These are phyloP conservation scores for Kwoniella pini DNA, from an alignment of 768 basidiomycete genomes.

Conservation along the genomic window DNA sequence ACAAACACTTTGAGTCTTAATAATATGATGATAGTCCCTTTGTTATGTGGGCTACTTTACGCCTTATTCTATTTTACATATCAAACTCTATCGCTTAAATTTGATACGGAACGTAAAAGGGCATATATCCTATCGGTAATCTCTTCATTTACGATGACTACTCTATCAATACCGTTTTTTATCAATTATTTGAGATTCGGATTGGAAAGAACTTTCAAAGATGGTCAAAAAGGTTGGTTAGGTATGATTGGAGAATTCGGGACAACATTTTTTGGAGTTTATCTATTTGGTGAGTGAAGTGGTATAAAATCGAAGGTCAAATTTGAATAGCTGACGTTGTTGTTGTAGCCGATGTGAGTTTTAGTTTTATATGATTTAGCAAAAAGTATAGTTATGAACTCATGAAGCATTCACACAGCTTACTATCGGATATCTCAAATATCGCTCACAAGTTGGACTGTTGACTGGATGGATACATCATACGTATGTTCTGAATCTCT, in stretches of 20 bases:
- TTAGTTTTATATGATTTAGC: too few relatives aligned
- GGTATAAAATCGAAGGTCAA: not conserved
- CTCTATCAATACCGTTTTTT: constrained; percentile 57
- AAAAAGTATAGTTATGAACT: too few relatives aligned
- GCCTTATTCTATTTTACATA: constrained; percentile 36
- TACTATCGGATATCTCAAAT: constrained; percentile 58
- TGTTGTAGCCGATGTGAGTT: constrained; percentile 46
- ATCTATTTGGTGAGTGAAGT: constrained; percentile 56
- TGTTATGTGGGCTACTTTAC: not conserved
- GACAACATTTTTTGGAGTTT: constrained; percentile 58
- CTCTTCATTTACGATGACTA: constrained; percentile 57
- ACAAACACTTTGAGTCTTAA: not conserved
- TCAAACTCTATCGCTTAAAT: constrained; percentile 49
- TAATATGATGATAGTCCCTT: not conserved
- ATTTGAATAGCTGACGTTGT: too few relatives aligned
- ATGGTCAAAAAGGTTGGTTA: constrained; percentile 37
- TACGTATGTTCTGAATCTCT: constrained; percentile 32
- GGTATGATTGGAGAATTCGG: constrained; percentile 49
- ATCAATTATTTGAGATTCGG: constrained; percentile 44
- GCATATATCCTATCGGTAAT: constrained; percentile 60
- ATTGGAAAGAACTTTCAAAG: constrained; percentile 45
- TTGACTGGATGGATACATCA: constrained; percentile 65
- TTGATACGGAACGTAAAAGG: constrained; percentile 56
- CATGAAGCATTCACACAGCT: too few relatives aligned
- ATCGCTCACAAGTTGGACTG: constrained; percentile 59